Base-by-base conservation (phyloP, 2,329 filamentous ascomycete genomes). In the Aspergillus oerlinghausenensis region DNA sequence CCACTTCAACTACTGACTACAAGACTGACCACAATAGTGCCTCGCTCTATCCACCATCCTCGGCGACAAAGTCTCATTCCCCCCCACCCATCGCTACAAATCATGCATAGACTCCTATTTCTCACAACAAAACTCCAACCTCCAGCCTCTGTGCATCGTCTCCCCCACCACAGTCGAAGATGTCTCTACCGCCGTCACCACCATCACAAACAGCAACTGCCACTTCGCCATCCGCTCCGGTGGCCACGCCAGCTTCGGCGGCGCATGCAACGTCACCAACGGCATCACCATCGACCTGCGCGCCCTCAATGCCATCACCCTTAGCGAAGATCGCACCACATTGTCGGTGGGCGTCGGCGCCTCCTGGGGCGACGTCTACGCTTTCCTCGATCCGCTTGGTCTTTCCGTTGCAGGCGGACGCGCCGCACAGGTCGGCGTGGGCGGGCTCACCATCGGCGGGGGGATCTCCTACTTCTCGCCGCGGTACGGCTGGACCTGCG, bases 401-500 rank as follows among this genome's bases (percentile, higher is more conserved):
- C 35, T 67, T 17, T 49, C 60, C 14, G 64, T 65, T 5, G 48
- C 56, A 25, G 65, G 65, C 21, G 65, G 64, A 1, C 58, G 65
- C 40, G 60, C 52, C 17, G 52, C 56, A 11, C 50, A 32, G 19
- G 62, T 68, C 29, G 63, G 65, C n/a, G 65, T 68, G 4, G 65
- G 64, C 2, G 65, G 65, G 9, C 51, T 64, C 19, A 51, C 32
- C 9, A 21, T 48, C n/a, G 54, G 50, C n/a, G 54, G 54, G 6
- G 55, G 55, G 1, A 54, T 57, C 5, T 54, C 45, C 25, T 57
- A 43, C 26, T 47, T 55, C 17, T 57, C 55, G 28, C 43, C 45
- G 11, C 32, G 47, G 14, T 52, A 64, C 35, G 73, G 72, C 5
- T 69, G 70, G 32, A 67, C 67, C 21, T 70, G 69, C 60, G 70